These are phyloP conservation scores for Pisolithus marmoratus DNA, from an alignment of 768 basidiomycete species.

Conservation along the genomic window DNA sequence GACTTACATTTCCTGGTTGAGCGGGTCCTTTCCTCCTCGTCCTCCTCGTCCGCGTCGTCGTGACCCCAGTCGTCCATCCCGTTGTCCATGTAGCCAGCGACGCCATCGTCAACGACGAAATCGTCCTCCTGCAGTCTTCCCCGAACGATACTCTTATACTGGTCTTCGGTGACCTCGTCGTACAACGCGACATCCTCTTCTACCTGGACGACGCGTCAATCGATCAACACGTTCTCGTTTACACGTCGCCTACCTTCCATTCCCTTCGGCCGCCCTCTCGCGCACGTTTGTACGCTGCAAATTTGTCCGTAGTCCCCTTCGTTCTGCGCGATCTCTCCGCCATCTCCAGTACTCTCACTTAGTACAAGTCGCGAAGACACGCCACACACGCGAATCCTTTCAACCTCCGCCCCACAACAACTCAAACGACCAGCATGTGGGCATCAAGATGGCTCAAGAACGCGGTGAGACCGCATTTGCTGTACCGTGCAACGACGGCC, in stretches of 20 bases:
- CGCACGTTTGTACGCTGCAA: constrained; percentile 56
- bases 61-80: constrained; percentile 92
- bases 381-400: constrained; percentile 26
- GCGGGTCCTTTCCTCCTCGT: constrained; percentile 37
- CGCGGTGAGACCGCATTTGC: constrained; percentile 37
- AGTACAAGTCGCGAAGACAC: constrained; percentile 1
- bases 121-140: constrained; percentile 82
- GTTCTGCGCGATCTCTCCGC: constrained; percentile 24
- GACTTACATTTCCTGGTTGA: constrained; percentile 36
- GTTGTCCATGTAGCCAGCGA: constrained; percentile 88
- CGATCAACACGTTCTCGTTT: neutral
- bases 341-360: constrained; percentile 7
- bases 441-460: constrained; percentile 43
- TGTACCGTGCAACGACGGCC: constrained; percentile 36
- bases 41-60: constrained; percentile 50
- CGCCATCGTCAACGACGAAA: constrained; percentile 93
- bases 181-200: constrained; percentile 69
- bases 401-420: constrained; percentile 12
- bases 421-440: constrained; percentile 29
- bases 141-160: constrained; percentile 81
- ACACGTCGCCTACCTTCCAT: constrained; percentile 45
- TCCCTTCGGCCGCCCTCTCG: constrained; percentile 54
- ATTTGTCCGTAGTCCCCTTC: constrained; percentile 32
- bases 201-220: constrained; percentile 28
- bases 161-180: constrained; percentile 85